Evolutionary conservation across 441 rosid species (phyloP), one percentile per base, ranked within the genome.

Genomic region (Metrosideros polymorpha): DNA sequence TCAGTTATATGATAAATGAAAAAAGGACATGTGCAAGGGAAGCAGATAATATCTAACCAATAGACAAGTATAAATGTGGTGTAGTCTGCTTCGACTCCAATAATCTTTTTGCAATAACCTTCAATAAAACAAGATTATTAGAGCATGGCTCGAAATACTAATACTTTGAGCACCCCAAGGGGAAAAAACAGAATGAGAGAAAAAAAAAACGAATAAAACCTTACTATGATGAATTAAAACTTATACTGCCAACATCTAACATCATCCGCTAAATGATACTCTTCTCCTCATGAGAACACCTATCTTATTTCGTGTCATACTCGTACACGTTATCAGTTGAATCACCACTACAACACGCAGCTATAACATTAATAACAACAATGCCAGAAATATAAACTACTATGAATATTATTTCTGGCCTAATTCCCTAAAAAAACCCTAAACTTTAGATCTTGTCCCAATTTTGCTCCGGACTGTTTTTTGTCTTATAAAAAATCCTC

Each of bases 41-140:
- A 77, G 83, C 82, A 82, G 19, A 83, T 84, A 76, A 35, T 86
- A 54, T 42, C 66, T 52, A 75, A 47, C 45, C 55, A 43, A 87
- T 94, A 85, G 96, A 93, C 90, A 98, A 92, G 92, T 96, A 98
- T 86, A 98, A 92, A 91, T 95, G 98, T 71, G 99, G 98, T 85
- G 93, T 95, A 86, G 83, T 93, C 93, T 96, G 98, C 92, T 98
- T 98, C 83, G 99, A 98, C 93, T 98, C 99, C 96, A 96, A 90
- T 88, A 98, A 91, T 88, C 99, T 94, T 91, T 89, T 95, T 15
- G 99, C 98, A 61, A 98, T 98, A 87, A 96, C 89, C 98, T 96
- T 93, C 88, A 91, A 86, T 82, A 54, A 55, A 82, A 85, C 43
- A 53, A 82, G 27, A 30, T 55, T 71, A 27, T 39, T 75, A 39